These are phyloP conservation scores for Coccinonectria pachysandricola DNA, from an alignment of 2,329 filamentous ascomycete genomes.

Conservation along the genomic window DNA sequence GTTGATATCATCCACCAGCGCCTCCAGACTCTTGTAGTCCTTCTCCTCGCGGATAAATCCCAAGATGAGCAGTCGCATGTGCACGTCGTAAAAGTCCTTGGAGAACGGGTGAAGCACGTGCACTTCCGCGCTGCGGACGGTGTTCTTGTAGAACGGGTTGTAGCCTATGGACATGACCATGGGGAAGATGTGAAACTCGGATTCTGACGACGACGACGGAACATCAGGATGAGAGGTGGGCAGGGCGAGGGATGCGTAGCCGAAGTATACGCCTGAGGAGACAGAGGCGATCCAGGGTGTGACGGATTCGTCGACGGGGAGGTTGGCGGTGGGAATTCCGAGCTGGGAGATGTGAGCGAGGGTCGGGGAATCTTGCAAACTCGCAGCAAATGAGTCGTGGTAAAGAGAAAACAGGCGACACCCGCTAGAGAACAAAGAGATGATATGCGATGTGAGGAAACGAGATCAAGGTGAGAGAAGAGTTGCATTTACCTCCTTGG, in stretches of 20 bases:
- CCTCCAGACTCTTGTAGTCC: slow-evolving; percentile 78
- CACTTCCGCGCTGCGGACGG: slow-evolving; percentile 74
- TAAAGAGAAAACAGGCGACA: too few relatives aligned
- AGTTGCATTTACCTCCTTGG: slow-evolving; percentile 61
- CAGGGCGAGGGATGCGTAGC: slow-evolving; percentile 68
- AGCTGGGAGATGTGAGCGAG: slow-evolving; percentile 42
- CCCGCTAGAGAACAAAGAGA: too few relatives aligned
- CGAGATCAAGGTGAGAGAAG: slow-evolving; percentile 1
- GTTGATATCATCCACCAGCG: slow-evolving; percentile 77
- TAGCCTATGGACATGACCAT: slow-evolving; percentile 94
- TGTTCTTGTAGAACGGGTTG: slow-evolving; percentile 97
- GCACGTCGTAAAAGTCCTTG: slow-evolving; percentile 74
- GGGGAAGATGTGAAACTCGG: slow-evolving; percentile 48
- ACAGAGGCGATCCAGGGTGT: slow-evolving; percentile 52
- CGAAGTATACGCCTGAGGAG: slow-evolving; percentile 83
- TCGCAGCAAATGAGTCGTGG: too few relatives aligned
- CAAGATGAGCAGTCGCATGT: slow-evolving; percentile 69
- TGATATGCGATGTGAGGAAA: background rate
- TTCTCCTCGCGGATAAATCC: slow-evolving; percentile 85
- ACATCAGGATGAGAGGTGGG: slow-evolving; percentile 36
- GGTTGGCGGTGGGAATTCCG: slow-evolving; percentile 93
- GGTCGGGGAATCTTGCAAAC: too few relatives aligned
- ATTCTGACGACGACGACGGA: slow-evolving; percentile 12
- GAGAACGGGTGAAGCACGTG: slow-evolving; percentile 73
- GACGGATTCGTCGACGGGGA: slow-evolving; percentile 57